These are phyloP conservation scores for Beauveria sp. DNA, from an alignment of 2,329 filamentous ascomycete genomes.

Conservation along the genomic window DNA sequence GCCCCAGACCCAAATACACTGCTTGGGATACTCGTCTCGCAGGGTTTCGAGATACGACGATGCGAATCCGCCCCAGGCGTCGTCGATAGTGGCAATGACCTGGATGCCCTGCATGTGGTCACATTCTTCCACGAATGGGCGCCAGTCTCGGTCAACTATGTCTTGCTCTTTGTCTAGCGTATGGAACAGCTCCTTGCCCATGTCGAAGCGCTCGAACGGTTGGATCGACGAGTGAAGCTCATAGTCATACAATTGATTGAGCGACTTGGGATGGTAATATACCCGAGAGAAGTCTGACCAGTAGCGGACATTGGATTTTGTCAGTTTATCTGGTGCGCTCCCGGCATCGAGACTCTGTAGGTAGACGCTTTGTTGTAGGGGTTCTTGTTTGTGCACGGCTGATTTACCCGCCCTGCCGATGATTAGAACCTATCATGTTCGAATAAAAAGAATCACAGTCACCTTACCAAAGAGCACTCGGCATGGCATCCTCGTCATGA, in stretches of 20 bases:
- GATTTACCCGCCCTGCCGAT: constrained; percentile 55
- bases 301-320: constrained; percentile 69
- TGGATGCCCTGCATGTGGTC: constrained; percentile 89
- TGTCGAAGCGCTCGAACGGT: constrained; percentile 87
- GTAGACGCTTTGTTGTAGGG: constrained; percentile 66
- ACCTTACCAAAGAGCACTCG: constrained; percentile 27
- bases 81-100: constrained; percentile 61
- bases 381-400: constrained; percentile 59
- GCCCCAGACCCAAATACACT: constrained; percentile 80
- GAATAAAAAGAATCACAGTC: background rate
- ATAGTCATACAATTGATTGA: constrained; percentile 81
- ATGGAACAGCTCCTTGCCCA: constrained; percentile 69
- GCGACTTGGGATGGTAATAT: constrained; percentile 85
- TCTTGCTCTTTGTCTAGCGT: constrained; percentile 74
- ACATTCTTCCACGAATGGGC: constrained; percentile 85
- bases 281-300: constrained; percentile 94
- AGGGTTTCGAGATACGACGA: constrained; percentile 67
- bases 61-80: constrained; percentile 76
- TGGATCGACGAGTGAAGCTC: constrained; percentile 72
- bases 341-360: constrained; percentile 73
- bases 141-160: constrained; percentile 80
- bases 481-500: constrained; percentile 24
- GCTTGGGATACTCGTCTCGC: constrained; percentile 86
- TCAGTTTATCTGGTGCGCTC: constrained; percentile 56
- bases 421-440: background rate